Base-by-base conservation (phyloP, 352 stramenopile species). In the Aphanomyces stellatus region DNA sequence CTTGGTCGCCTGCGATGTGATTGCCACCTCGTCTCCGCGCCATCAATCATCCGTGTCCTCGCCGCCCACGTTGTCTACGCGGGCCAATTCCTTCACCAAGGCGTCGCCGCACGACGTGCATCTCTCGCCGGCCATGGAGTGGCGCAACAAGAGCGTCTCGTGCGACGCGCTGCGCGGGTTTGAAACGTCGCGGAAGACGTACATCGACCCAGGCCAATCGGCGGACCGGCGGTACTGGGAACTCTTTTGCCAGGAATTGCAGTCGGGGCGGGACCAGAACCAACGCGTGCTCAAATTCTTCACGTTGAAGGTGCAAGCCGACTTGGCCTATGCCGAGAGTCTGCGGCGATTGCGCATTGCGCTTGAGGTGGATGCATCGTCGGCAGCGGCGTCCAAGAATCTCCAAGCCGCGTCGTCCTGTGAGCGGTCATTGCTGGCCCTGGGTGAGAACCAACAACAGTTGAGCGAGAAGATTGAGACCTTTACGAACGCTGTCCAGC, bases 401-500 rank as follows among this genome's bases (percentile, higher is more conserved):
- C 25, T 57, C 0, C 72, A 75, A 15, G 62, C 46, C 30, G 37
- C 76, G 65, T 87, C 80, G 31, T 88, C 83, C 0, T 81, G 81
- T 27, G 70, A 77, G 19, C 87, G 85, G 53, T 81, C 82, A 22
- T 63, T 93, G 15, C 78, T 84, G 60, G 74, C 74, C 1, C 60
- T 89, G 8, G 82, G 78, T 11, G 81, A 93, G 66, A 76, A 84
- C 30, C 85, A 93, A 73, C 81, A 90, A 69, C 80, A 90, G 72
- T 60, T 90, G 19, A 78, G 78, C 8, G 82, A 93, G 24, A 93
- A 93, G 70, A 51, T 91, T 25, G 71, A 84, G 56, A 82, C 90
- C 62, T 81, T 91, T n/a, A 80, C 82, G 19, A 86, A 72, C 24
- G 77, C 86, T 2, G 69, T 93, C 56, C 85, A 87, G 55, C 72